Evolutionary conservation across 139 green algal species (phyloP).

Genomic region (Nannochloris sp.): DNA sequence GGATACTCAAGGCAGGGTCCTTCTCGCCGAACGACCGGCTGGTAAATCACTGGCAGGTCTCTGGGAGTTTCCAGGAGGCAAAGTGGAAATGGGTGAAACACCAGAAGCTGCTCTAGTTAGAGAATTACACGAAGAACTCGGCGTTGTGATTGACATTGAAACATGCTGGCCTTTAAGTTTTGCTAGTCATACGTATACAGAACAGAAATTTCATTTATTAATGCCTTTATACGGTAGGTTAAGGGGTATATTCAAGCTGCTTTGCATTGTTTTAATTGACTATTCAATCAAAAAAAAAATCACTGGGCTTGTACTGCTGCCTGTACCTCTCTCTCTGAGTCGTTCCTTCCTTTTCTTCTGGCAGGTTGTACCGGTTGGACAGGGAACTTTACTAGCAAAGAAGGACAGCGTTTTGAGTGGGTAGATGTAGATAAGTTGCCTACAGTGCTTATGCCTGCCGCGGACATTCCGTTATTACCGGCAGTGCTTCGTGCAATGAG

Average conservation of each 20-base stretch:
- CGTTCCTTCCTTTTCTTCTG: not conserved
- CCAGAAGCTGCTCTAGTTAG: conserved; percentile 52
- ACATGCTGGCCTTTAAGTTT: conserved; percentile 20
- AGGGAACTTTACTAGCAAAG: not conserved
- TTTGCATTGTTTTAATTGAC: no score
- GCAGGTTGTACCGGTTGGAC: conserved; percentile 2
- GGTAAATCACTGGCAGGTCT: conserved; percentile 61
- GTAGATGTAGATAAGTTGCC: not conserved
- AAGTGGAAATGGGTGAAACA: conserved; percentile 41
- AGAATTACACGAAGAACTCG: conserved; percentile 65
- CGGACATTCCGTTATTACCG: conserved; percentile 25
- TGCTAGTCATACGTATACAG: conserved; percentile 22
- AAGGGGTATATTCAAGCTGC: no score
- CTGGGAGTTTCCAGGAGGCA: conserved; percentile 24
- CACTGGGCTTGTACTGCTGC: no score
- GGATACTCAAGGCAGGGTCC: conserved; percentile 33
- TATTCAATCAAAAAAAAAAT: not conserved
- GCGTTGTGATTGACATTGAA: conserved; percentile 23
- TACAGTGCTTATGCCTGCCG: conserved; percentile 12
- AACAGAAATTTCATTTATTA: conserved; percentile 23
- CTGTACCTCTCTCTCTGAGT: not conserved
- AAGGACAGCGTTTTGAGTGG: conserved; percentile 24
- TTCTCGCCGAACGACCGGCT: conserved; percentile 55
- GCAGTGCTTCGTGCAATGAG: no score
- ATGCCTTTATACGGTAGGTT: conserved; percentile 38